Conservation (phyloP, 768 basidiomycete genomes). For the Rhizopogon vesiculosus region DNA sequence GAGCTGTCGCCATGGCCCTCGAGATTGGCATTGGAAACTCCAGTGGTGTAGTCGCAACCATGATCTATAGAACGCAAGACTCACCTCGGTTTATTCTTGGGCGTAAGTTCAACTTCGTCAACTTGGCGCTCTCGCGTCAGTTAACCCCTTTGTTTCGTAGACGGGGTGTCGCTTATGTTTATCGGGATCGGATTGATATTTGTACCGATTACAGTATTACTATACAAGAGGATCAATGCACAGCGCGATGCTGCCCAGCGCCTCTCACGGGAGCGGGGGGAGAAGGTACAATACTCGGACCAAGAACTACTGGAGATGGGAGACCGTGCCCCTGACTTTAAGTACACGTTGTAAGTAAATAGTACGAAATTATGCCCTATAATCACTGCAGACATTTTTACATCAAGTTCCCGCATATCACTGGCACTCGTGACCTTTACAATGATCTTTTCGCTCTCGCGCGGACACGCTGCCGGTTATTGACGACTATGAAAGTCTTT, state of each 20-base stretch:
- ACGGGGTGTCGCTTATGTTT: constrained; percentile 64
- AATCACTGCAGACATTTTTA: too few species aligned
- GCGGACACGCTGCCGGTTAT: too few species aligned
- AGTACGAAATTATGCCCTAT: too few species aligned
- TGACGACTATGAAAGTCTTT: too few species aligned
- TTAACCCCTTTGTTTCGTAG: constrained; percentile 24
- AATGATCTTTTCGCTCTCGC: too few species aligned
- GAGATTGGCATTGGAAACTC: constrained; percentile 66
- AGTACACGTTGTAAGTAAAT: constrained; percentile 46
- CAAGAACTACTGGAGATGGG: constrained; percentile 10
- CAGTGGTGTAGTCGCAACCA: constrained; percentile 54
- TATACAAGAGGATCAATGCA: constrained; percentile 54
- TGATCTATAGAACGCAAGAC: constrained; percentile 56
- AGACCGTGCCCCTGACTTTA: constrained; percentile 45
- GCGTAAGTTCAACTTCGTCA: constrained; percentile 12
- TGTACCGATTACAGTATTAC: constrained; percentile 42
- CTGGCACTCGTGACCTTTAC: too few species aligned
- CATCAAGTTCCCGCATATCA: too few species aligned
- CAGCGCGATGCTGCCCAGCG: constrained; percentile 37
- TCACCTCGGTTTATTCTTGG: constrained; percentile 32
- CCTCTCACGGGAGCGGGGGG: constrained; percentile 14
- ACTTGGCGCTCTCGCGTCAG: not conserved
- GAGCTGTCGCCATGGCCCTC: constrained; percentile 57
- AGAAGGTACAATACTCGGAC: constrained; percentile 9
- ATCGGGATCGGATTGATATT: constrained; percentile 57